Conservation (phyloP, 371 early-diverging fungal genomes). For the Paraphysoderma sedebokerense region DNA sequence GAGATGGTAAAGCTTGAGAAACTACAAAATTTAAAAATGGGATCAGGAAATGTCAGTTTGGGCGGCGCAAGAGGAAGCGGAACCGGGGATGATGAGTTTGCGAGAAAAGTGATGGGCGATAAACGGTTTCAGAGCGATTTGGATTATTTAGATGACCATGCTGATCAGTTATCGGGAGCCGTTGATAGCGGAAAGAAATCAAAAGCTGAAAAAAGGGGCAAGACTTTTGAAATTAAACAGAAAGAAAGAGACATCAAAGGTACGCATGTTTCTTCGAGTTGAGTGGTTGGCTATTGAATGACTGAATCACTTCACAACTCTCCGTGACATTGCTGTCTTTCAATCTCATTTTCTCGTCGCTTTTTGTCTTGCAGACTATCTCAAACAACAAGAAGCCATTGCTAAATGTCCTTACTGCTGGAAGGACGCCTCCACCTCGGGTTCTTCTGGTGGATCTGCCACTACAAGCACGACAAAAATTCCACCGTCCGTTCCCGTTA, state of each 20-base stretch:
- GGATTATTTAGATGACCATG: slow-evolving; percentile 83
- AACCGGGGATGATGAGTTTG: slow-evolving; percentile 48
- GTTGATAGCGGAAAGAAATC: slow-evolving; percentile 33
- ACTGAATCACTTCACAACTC: background rate
- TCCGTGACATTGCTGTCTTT: slow-evolving; percentile 1
- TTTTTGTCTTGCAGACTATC: slow-evolving; percentile 31
- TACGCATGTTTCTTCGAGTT: too few species aligned
- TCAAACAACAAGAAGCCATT: slow-evolving; percentile 42
- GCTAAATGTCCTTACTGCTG: slow-evolving; percentile 61
- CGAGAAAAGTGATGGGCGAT: slow-evolving; percentile 12
- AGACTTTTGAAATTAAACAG: background rate
- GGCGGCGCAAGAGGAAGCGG: slow-evolving; percentile 15
- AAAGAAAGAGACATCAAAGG: slow-evolving; percentile 29
- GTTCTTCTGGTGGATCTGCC: slow-evolving; percentile 5
- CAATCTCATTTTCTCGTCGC: slow-evolving; percentile 2
- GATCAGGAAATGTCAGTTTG: too few species aligned
- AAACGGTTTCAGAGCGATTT: slow-evolving; percentile 7
- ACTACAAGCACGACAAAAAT: slow-evolving; percentile 4
- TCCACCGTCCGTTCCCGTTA: slow-evolving; percentile 49
- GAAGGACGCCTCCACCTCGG: slow-evolving; percentile 35
- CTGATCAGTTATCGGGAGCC: slow-evolving; percentile 52
- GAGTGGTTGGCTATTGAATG: too few species aligned
- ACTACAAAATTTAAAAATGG: slow-evolving; percentile 22
- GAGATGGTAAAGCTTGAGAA: slow-evolving; percentile 52
- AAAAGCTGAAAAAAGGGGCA: slow-evolving; percentile 21